A percentile compares a stretch with the other conserved stretches of the same genome.
These are phyloP conservation scores for Lophium mytilinum DNA, from an alignment of 495 filamentous ascomycete species.

Conservation along the genomic window DNA sequence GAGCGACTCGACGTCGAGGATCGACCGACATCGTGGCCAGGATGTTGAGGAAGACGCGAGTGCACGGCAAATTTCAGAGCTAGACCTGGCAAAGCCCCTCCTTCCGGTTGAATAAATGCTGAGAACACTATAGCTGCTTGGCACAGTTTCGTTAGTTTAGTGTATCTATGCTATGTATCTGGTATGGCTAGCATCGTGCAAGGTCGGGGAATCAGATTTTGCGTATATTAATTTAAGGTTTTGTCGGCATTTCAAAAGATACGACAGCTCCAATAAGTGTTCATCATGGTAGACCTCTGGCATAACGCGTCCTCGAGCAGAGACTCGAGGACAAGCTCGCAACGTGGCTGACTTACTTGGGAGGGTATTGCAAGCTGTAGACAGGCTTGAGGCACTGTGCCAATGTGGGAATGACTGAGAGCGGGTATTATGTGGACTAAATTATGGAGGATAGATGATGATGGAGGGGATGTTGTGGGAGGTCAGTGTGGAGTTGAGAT, in stretches of 20 bases:
- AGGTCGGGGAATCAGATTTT: conserved; percentile 32
- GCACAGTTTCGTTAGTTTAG: conserved; percentile 2
- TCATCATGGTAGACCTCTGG: conserved; percentile 46
- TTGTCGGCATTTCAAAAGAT: conserved; percentile 49
- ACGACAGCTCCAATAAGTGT: conserved; percentile 97
- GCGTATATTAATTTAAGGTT: conserved; percentile 41
- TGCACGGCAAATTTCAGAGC: not conserved
- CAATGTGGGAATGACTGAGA: no score
- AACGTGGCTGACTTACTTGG: not conserved
- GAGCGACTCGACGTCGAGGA: conserved; percentile 47
- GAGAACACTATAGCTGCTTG: no score
- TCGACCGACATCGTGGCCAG: conserved; percentile 45
- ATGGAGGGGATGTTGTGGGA: not conserved
- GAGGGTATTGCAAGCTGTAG: not conserved
- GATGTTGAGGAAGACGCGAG: no score
- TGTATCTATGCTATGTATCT: no score
- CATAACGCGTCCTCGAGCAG: not conserved
- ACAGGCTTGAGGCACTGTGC: no score
- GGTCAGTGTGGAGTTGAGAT: not conserved
- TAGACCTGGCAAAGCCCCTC: not conserved
- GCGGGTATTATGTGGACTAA: not conserved
- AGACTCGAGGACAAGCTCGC: not conserved
- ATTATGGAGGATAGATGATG: not conserved
- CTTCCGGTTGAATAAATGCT: no score
- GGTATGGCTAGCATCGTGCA: not conserved